Conservation (phyloP, 306 rosid genomes). For the Dryas octopetala region DNA sequence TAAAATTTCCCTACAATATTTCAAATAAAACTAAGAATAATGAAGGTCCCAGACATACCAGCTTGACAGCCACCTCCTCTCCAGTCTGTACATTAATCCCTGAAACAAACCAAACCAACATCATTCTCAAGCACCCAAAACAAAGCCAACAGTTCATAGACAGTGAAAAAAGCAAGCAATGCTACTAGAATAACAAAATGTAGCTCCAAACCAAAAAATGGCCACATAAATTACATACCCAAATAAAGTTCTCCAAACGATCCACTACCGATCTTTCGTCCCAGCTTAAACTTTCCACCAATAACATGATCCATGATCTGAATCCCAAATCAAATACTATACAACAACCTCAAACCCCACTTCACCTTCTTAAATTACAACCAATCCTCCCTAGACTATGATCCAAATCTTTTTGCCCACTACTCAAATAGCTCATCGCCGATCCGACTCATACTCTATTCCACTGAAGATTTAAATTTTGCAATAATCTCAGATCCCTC, state of each 20-base stretch:
- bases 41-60: slow-evolving; percentile 54
- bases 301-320: slow-evolving; percentile 84
- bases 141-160: slow-evolving; percentile 16
- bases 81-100: slow-evolving; percentile 89
- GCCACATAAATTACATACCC: slow-evolving; percentile 51
- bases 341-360: slow-evolving; percentile 27
- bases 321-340: slow-evolving; percentile 36
- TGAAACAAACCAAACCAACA: slow-evolving; percentile 51
- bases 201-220: background rate
- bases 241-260: slow-evolving; percentile 94
- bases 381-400: slow-evolving; percentile 27
- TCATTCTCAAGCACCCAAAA: slow-evolving; percentile 4
- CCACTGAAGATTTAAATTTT: slow-evolving; percentile 13
- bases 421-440: slow-evolving; percentile 29
- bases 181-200: background rate
- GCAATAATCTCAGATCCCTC: slow-evolving; percentile 57
- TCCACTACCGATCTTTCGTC: slow-evolving; percentile 95
- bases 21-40: slow-evolving; percentile 10
- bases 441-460: slow-evolving; percentile 23
- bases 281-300: slow-evolving; percentile 94
- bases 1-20: background rate
- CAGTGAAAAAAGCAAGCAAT: slow-evolving; percentile 16
- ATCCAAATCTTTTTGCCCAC: slow-evolving; percentile 20
- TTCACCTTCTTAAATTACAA: slow-evolving; percentile 36
- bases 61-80: slow-evolving; percentile 97